Base-by-base conservation (phyloP, 2,329 filamentous ascomycete genomes). In the Colletotrichum gloeosporioides region DNA sequence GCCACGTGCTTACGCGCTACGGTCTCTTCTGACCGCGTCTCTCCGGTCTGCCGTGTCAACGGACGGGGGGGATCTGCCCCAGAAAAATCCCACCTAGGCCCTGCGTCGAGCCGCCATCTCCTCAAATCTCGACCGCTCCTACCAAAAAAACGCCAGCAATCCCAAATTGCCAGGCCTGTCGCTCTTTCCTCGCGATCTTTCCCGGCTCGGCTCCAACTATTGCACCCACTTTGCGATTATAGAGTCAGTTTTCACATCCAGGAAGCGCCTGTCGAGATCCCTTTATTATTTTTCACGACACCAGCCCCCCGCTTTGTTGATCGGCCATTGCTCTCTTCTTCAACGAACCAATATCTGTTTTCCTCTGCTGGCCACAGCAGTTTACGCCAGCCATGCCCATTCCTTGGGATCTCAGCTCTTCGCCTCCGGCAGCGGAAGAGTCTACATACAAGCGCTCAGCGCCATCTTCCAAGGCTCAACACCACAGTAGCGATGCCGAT, bases 401-500 rank as follows among this genome's bases (percentile, higher is more conserved):
- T 25, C 44, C 44, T 25, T 49, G 69, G 18, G 39, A 65, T 22
- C 66, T 75, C 15, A 69, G 69, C 72, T 77, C 75, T 8, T 77
- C 75, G 15, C 67, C 72, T n/a, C 69, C 72, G 32, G 59, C 75
- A 53, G 29, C 53, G 34, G 62, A 62, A 10, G 62, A 32, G 59
- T 64, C 53, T 15, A n/a, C 59, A 12, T 63, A 66, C 7, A 59
- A 66, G 36, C 59, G 22, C 32, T 67, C 49, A 31, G 59, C 12
- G 16, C 57, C 72, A n/a, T 39, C 75, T 27, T 15, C 32, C 53
- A 71, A 49, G 63, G 72, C 49, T n/a, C 16, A n/a, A 27, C 49
- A 62, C 22, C 44, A 22, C 18, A 62, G 12, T 53, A 80, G 87
- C 62, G 86, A 87, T 49, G 84, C 89, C 57, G 88, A 89, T 71